phyloP scores from a whole-genome alignment of 192 early-diverging fungal genomes.

The Backusella westeae region DNA sequence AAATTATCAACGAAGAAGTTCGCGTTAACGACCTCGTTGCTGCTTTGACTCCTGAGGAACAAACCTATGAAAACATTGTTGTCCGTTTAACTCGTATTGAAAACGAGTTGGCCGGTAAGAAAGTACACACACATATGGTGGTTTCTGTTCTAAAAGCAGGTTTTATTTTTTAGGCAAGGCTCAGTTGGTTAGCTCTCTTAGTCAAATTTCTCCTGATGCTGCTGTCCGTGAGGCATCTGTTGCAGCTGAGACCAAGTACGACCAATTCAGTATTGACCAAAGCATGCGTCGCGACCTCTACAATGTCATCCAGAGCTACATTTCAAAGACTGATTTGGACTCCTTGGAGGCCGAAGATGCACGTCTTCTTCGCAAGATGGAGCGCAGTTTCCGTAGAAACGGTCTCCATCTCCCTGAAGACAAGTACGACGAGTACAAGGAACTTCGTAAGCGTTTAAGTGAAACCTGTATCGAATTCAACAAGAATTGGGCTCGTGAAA shows the following conservation, averaged over 20 bases:
- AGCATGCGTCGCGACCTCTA: slow-evolving; percentile 66
- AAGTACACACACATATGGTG: no score
- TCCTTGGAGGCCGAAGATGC: slow-evolving; percentile 59
- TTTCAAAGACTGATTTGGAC: slow-evolving; percentile 43
- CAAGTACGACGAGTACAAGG: slow-evolving; percentile 57
- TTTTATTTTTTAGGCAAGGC: not conserved
- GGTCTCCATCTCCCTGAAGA: slow-evolving; percentile 67
- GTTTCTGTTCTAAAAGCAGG: not conserved
- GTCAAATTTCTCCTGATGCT: slow-evolving; percentile 45
- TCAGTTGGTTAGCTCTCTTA: slow-evolving; percentile 18
- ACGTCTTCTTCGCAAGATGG: slow-evolving; percentile 68
- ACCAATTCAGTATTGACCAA: slow-evolving; percentile 67
- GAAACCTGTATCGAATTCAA: slow-evolving; percentile 70
- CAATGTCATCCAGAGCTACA: slow-evolving; percentile 50
- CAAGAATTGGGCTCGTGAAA: slow-evolving; percentile 70
- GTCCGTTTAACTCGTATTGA: slow-evolving; percentile 29
- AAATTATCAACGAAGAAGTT: slow-evolving; percentile 25
- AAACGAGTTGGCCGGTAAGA: slow-evolving; percentile 29
- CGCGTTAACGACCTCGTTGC: slow-evolving; percentile 34
- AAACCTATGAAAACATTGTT: slow-evolving; percentile 42
- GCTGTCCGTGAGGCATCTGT: slow-evolving; percentile 66
- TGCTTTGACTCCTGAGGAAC: slow-evolving; percentile 29
- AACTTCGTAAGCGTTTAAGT: slow-evolving; percentile 64
- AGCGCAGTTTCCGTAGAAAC: slow-evolving; percentile 63
- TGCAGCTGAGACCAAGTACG: slow-evolving; percentile 57